Evolutionary conservation across 2,329 filamentous ascomycete genomes (phyloP), one percentile per base, ranked within the genome.

Genomic region (Alternaria rosae): DNA sequence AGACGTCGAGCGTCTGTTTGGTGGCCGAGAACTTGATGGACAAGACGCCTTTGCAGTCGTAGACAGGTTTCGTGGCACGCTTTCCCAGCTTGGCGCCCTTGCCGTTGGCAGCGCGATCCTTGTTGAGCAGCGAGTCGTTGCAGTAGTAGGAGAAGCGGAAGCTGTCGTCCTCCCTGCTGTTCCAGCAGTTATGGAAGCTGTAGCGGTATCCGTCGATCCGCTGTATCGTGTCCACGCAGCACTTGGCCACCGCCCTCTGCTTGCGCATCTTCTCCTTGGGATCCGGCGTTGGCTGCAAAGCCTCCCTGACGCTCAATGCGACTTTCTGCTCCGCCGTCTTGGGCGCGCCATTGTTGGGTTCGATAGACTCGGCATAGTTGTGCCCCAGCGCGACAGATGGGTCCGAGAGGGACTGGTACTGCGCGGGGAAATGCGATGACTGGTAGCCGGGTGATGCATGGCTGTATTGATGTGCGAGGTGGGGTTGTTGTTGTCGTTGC

Each of bases 121-220:
- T 84, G 70, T 84, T 84, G 70, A 83, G 79, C 70, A 84, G 76
- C 67, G 80, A 82, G 73, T 84, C 82, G 68, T 83, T 83, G 72
- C 82, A 84, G 64, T 82, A 83, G 73, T 83, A 84, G 28, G 80
- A 82, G 73, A 82, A 84, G 63, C 82, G 78, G 64, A 78, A 80
- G 68, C 77, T 79, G 51, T 83, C 81, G 61, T 83, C 80, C 61
- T 82, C 81, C 38, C 82, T 72, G 64, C 81, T 82, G 50, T 79
- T 79, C 82, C 82, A 84, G 63, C 80, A 82, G 61, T 84, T 83
- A 74, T 83, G 82, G 76, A 84, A 84, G 76, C 78, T 82, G 72
- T 84, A 84, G 23, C 80, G 77, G 70, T 79, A 84, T 59, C 82
- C 82, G 67, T 84, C 82, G 20, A 77, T 74, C n/a, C 72, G 70